A percentile compares a stretch with the other conserved stretches of the same genome.
Evolutionary conservation across 352 stramenopile genomes (phyloP).

Genomic region (Globisporangium perplexum): DNA sequence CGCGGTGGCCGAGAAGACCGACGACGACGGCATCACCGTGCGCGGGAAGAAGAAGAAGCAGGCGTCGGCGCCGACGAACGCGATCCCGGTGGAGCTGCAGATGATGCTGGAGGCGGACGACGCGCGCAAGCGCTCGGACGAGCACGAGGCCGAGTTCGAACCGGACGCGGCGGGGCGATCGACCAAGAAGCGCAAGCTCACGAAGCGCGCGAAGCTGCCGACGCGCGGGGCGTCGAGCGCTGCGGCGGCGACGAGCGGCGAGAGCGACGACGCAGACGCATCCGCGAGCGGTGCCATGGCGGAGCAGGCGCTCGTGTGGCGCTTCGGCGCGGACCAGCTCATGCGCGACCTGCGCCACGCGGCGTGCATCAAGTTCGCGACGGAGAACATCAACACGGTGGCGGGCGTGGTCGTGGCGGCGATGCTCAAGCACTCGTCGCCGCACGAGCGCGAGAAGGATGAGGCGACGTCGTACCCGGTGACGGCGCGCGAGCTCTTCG

Average conservation of each 20-base stretch:
- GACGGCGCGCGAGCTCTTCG: slow-evolving; percentile 72
- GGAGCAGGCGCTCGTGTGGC: slow-evolving; percentile 78
- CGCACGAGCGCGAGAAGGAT: slow-evolving; percentile 76
- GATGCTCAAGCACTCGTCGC: slow-evolving; percentile 78
- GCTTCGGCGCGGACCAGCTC: slow-evolving; percentile 69
- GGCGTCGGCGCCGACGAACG: slow-evolving; percentile 23
- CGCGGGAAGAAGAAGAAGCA: slow-evolving; percentile 64
- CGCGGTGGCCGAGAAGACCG: slow-evolving; percentile 8
- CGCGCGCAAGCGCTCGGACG: slow-evolving; percentile 29
- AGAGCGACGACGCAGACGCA: slow-evolving; percentile 24
- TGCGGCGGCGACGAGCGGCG: slow-evolving; percentile 18
- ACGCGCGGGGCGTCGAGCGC: slow-evolving; percentile 31
- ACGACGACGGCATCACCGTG: slow-evolving; percentile 71
- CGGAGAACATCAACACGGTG: slow-evolving; percentile 83
- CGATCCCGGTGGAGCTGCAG: slow-evolving; percentile 77
- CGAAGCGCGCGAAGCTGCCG: slow-evolving; percentile 78
- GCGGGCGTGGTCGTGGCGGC: slow-evolving; percentile 69
- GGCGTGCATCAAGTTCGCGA: slow-evolving; percentile 75
- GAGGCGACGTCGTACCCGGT: slow-evolving; percentile 74
- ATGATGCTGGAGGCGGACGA: slow-evolving; percentile 84
- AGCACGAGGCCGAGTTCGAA: slow-evolving; percentile 62
- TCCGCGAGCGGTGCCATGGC: slow-evolving; percentile 25
- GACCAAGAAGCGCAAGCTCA: slow-evolving; percentile 60
- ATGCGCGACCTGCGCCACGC: slow-evolving; percentile 77
- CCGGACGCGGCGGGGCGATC: slow-evolving; percentile 22